phyloP scores from a whole-genome alignment of 768 basidiomycete species.

The Daedaleopsis nitida region DNA sequence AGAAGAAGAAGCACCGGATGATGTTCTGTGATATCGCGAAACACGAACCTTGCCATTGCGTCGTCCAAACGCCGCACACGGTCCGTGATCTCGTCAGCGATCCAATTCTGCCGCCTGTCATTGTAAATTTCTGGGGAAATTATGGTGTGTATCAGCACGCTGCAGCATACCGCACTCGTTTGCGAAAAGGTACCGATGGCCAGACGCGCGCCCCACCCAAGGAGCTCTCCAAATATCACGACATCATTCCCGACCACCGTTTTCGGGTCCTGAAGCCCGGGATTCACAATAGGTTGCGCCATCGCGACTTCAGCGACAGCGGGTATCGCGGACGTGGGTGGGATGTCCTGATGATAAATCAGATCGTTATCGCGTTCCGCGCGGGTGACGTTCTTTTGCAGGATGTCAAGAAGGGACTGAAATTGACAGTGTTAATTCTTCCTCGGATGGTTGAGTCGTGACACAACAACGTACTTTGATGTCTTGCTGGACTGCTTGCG shows the following conservation, averaged over 20 bases:
- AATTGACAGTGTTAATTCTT: neutral
- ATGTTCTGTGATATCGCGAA: neutral
- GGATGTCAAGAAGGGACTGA: slow-evolving; percentile 74
- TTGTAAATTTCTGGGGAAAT: slow-evolving; percentile 73
- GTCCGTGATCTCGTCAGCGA: slow-evolving; percentile 67
- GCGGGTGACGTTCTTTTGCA: slow-evolving; percentile 66
- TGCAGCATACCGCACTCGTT: neutral
- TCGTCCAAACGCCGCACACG: slow-evolving; percentile 65
- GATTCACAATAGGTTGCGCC: slow-evolving; percentile 58
- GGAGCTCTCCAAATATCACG: slow-evolving; percentile 72
- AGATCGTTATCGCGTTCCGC: slow-evolving; percentile 92
- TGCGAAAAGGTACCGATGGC: slow-evolving; percentile 69
- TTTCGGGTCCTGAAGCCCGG: slow-evolving; percentile 59
- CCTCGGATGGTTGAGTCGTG: neutral
- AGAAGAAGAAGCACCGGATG: neutral
- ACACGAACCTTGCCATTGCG: slow-evolving; percentile 54
- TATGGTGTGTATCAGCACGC: neutral
- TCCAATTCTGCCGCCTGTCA: slow-evolving; percentile 70
- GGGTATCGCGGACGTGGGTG: slow-evolving; percentile 67
- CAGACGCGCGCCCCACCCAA: slow-evolving; percentile 85
- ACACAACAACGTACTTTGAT: slow-evolving; percentile 55
- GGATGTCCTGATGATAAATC: slow-evolving; percentile 90
- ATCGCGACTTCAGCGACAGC: slow-evolving; percentile 66
- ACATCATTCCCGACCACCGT: slow-evolving; percentile 52
- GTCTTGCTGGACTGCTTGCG: slow-evolving; percentile 71